Evolutionary conservation across 1,284 basidiomycete genomes (phyloP).

Genomic region (Pseudozyma tsukubaensis): DNA sequence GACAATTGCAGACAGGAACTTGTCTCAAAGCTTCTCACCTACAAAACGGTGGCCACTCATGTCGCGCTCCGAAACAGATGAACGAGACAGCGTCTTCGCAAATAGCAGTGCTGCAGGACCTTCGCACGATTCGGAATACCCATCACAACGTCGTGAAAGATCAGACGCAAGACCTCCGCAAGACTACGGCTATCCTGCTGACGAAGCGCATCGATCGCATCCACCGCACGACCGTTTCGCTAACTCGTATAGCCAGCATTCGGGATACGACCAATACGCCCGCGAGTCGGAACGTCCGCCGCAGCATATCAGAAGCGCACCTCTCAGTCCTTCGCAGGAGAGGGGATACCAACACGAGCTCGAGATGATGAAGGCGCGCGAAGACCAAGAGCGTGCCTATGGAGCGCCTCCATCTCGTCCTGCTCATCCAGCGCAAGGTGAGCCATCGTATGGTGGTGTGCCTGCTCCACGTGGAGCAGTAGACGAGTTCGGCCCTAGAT

Average conservation of each 20-base stretch:
- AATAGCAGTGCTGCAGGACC: constrained; percentile 17
- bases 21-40: not conserved
- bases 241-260: constrained; percentile 9
- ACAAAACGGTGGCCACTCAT: constrained; percentile 7
- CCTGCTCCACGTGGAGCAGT: constrained; percentile 9
- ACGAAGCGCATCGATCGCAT: constrained; percentile 20
- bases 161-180: constrained; percentile 8
- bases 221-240: constrained; percentile 12
- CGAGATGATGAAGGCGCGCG: constrained; percentile 48
- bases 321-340: constrained; percentile 19
- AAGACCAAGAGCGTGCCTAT: constrained; percentile 30
- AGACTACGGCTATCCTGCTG: constrained; percentile 10
- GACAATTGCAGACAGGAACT: no score
- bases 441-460: constrained; percentile 17
- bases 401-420: constrained; percentile 13
- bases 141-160: constrained; percentile 23
- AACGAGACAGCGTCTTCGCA: constrained; percentile 19
- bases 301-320: not conserved
- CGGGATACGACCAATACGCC: constrained; percentile 19
- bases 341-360: constrained; percentile 39
- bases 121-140: constrained; percentile 19
- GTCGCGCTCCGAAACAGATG: constrained; percentile 36
- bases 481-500: constrained; percentile 29
- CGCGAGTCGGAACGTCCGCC: constrained; percentile 13
- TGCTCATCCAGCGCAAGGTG: constrained; percentile 13